phyloP scores from a whole-genome alignment of 768 basidiomycete species.

The Suillus lakei region DNA sequence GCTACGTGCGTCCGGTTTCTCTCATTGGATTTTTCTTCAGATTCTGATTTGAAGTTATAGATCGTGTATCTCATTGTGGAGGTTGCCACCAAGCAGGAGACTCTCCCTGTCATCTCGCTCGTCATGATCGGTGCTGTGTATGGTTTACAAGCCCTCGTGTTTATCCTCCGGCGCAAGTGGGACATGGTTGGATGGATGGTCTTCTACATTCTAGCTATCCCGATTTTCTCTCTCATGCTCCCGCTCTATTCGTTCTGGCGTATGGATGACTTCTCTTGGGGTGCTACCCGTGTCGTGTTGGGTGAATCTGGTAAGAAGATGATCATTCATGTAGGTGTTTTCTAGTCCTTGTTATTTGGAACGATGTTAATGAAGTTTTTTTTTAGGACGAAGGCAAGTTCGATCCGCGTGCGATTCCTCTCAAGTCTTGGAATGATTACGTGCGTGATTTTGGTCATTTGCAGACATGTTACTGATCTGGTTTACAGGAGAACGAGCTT shows the following conservation, averaged over 20 bases:
- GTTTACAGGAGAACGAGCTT: constrained; percentile 82
- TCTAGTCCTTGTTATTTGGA: not conserved
- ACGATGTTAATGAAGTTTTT: constrained; percentile 14
- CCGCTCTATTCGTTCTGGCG: constrained; percentile 96
- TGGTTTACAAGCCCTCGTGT: constrained; percentile 91
- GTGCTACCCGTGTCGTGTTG: constrained; percentile 88
- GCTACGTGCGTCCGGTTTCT: constrained; percentile 66
- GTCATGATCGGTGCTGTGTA: constrained; percentile 95
- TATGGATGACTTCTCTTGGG: constrained; percentile 99
- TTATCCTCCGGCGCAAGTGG: constrained; percentile 92
- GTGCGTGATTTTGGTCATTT: constrained; percentile 47
- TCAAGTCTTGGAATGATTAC: constrained; percentile 97
- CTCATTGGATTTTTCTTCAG: not conserved
- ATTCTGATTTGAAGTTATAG: constrained; percentile 42
- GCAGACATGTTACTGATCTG: constrained; percentile 5
- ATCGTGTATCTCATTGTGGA: constrained; percentile 88
- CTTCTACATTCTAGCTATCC: constrained; percentile 95
- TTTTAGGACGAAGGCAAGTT: constrained; percentile 95
- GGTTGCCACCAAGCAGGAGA: constrained; percentile 65
- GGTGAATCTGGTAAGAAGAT: constrained; percentile 97
- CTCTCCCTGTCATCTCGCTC: constrained; percentile 80
- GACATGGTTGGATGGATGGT: constrained; percentile 99
- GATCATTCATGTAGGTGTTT: constrained; percentile 80
- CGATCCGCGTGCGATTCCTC: constrained; percentile 88
- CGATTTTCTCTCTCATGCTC: constrained; percentile 90